phyloP scores from a whole-genome alignment of 179 eudicot genomes.

The Amaranthus tricolor region DNA sequence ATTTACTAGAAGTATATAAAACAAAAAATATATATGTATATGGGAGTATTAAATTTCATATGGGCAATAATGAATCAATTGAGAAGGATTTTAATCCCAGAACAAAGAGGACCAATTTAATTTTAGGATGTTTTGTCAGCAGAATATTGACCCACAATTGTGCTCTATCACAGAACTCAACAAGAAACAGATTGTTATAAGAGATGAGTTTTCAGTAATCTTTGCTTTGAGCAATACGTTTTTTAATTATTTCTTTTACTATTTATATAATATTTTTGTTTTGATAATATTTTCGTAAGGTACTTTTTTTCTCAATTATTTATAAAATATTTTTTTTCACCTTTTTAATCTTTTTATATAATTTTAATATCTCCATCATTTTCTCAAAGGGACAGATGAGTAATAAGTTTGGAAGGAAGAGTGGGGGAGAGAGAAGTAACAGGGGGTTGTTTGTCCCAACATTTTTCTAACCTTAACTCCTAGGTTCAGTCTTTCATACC shows the following conservation, averaged over 20 bases:
- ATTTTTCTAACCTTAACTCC: slow-evolving; percentile 23
- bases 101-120: slow-evolving; percentile 15
- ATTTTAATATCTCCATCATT: too few species aligned
- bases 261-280: too few species aligned
- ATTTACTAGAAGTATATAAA: slow-evolving; percentile 4
- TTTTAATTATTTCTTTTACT: too few species aligned
- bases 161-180: slow-evolving; percentile 16
- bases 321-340: too few species aligned
- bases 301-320: too few species aligned
- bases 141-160: slow-evolving; percentile 30
- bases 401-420: too few species aligned
- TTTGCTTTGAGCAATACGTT: too few species aligned
- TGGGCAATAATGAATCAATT: slow-evolving; percentile 14
- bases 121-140: slow-evolving; percentile 34
- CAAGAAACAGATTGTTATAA: too few species aligned
- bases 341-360: too few species aligned
- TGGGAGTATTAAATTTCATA: slow-evolving; percentile 11
- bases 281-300: too few species aligned
- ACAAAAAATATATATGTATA: not conserved
- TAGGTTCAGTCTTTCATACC: slow-evolving; percentile 45
- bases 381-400: too few species aligned
- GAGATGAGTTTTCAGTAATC: too few species aligned
- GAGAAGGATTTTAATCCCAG: slow-evolving; percentile 15
- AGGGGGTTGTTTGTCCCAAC: slow-evolving; percentile 36
- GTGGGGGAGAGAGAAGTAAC: not conserved